Conservation (phyloP, 768 basidiomycete species). For the Dioszegia crocea region DNA sequence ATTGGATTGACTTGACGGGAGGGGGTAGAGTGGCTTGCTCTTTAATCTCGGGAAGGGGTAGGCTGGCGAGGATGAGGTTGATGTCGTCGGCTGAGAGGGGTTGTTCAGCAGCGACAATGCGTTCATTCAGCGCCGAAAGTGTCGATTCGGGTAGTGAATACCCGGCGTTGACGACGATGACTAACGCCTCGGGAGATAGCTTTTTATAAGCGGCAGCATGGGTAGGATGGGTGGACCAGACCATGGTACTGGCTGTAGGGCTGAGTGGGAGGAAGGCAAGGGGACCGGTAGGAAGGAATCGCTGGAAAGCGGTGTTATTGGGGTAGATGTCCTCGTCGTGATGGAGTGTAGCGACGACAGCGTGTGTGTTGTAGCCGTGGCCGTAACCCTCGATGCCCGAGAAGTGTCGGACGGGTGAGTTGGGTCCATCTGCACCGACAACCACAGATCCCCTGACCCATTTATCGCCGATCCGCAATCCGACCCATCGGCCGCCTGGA, state of each 20-base stretch:
- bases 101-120: slow-evolving; percentile 18
- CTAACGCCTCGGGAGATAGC: slow-evolving; percentile 62
- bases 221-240: slow-evolving; percentile 83
- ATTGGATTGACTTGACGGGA: slow-evolving; percentile 63
- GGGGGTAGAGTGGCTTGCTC: slow-evolving; percentile 69
- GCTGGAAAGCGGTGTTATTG: slow-evolving; percentile 82
- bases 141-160: slow-evolving; percentile 58
- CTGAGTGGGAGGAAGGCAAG: slow-evolving; percentile 91
- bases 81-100: slow-evolving; percentile 56
- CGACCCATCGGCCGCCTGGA: slow-evolving; percentile 68
- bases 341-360: slow-evolving; percentile 79
- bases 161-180: slow-evolving; percentile 79
- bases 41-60: slow-evolving; percentile 44
- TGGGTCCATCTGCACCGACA: slow-evolving; percentile 91
- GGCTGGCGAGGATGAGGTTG: slow-evolving; percentile 54
- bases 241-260: slow-evolving; percentile 72
- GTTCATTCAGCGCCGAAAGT: slow-evolving; percentile 29
- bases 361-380: slow-evolving; percentile 84
- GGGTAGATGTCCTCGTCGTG: slow-evolving; percentile 60
- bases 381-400: slow-evolving; percentile 82
- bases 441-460: slow-evolving; percentile 69
- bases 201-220: slow-evolving; percentile 69
- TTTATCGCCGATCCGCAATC: slow-evolving; percentile 61
- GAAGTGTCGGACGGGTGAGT: slow-evolving; percentile 85
- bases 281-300: slow-evolving; percentile 91